A percentile compares a stretch with the other conserved stretches of the same genome.
Conservation (phyloP, 2,329 filamentous ascomycete species). For the Juglanconis oblonga region DNA sequence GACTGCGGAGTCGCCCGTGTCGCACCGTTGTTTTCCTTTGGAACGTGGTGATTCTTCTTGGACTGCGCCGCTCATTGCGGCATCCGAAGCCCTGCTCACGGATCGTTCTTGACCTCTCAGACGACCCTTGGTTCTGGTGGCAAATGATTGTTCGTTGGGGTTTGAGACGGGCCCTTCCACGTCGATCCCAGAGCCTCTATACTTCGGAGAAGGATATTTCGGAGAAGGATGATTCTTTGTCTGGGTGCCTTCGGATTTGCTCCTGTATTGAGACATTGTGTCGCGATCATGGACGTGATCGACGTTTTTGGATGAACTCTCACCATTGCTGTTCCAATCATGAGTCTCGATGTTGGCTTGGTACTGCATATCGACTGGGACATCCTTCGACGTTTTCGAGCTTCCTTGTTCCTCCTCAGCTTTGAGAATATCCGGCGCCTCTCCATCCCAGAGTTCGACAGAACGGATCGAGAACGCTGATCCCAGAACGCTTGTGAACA, state of each 20-base stretch:
- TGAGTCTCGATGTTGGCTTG: not conserved
- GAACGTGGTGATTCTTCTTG: not conserved
- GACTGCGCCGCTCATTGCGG: not conserved
- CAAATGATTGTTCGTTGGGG: not conserved
- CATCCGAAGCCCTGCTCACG: not conserved
- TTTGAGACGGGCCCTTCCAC: not conserved
- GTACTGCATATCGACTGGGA: not conserved
- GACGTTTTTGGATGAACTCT: not conserved
- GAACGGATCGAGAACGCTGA: constrained; percentile 13
- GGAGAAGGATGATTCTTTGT: not conserved
- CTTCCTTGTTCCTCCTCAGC: not conserved
- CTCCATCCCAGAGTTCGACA: constrained; percentile 16
- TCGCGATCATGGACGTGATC: not conserved
- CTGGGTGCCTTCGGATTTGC: not conserved
- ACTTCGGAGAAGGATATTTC: no score
- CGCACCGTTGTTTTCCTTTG: not conserved
- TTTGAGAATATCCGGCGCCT: not conserved
- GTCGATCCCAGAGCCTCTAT: not conserved
- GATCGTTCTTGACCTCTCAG: not conserved
- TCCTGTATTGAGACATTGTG: not conserved
- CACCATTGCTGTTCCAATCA: not conserved
- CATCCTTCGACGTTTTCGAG: not conserved
- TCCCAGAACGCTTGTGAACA: constrained; percentile 11
- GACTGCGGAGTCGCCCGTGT: not conserved
- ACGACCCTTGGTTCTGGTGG: not conserved